Conservation (phyloP, 495 filamentous ascomycete genomes). For the Xylaria scruposa region DNA sequence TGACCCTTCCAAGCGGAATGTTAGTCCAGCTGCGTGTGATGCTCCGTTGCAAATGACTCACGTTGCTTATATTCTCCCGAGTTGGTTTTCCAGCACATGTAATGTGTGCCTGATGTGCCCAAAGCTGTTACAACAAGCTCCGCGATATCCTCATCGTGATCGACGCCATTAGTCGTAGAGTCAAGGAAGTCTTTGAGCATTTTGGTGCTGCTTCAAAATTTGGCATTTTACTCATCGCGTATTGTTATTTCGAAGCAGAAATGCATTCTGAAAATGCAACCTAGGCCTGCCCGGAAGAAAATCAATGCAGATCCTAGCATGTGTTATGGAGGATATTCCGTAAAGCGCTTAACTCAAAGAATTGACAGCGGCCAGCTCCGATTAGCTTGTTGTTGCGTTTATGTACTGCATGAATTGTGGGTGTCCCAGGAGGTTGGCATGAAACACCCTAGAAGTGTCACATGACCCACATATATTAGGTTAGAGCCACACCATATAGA, state of each 20-base stretch:
- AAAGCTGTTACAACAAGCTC: slow-evolving; percentile 40
- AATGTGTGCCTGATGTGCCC: slow-evolving; percentile 37
- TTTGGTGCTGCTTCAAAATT: not conserved
- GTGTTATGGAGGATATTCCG: slow-evolving; percentile 15
- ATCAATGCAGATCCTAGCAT: slow-evolving; percentile 35
- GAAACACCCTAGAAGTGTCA: slow-evolving; percentile 35
- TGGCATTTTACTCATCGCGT: not conserved
- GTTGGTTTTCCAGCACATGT: slow-evolving; percentile 41
- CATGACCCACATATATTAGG: too few relatives aligned
- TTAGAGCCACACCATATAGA: too few relatives aligned
- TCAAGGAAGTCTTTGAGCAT: slow-evolving; percentile 37
- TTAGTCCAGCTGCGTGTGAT: not conserved
- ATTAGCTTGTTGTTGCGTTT: slow-evolving; percentile 33
- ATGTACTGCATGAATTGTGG: slow-evolving; percentile 24
- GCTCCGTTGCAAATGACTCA: slow-evolving; percentile 18
- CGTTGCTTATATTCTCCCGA: slow-evolving; percentile 38
- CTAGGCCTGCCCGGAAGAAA: not conserved
- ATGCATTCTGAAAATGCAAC: slow-evolving; percentile 1
- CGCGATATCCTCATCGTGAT: slow-evolving; percentile 35
- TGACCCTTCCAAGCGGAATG: slow-evolving; percentile 36
- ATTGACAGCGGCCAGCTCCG: slow-evolving; percentile 18
- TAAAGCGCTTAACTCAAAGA: not conserved
- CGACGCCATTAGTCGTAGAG: slow-evolving; percentile 31
- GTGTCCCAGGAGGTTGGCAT: slow-evolving; percentile 27
- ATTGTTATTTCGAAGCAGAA: not conserved